phyloP scores from a whole-genome alignment of 441 rosid genomes.

The Gossypium davidsonii region DNA sequence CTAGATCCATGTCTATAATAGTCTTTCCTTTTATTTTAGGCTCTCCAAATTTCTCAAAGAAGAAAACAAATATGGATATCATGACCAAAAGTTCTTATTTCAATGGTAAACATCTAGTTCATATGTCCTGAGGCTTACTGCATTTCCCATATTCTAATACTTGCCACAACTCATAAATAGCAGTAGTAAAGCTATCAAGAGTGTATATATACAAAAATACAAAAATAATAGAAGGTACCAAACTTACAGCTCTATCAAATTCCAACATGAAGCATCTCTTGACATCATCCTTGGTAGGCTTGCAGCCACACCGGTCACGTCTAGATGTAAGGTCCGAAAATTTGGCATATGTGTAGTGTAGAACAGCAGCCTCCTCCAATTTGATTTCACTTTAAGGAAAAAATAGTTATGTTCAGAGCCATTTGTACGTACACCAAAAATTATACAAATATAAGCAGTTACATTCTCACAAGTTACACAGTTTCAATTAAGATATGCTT shows the following conservation, averaged over 20 bases:
- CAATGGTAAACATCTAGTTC: not conserved
- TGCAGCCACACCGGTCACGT: conserved; percentile 75
- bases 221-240: conserved; percentile 4
- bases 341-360: conserved; percentile 67
- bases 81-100: not conserved
- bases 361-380: conserved; percentile 75
- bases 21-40: not conserved
- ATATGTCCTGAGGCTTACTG: not conserved
- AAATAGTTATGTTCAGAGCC: not conserved
- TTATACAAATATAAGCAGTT: not conserved
- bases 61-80: not conserved
- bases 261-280: conserved; percentile 81
- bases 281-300: conserved; percentile 74
- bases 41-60: not conserved
- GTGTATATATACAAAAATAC: not conserved
- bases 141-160: not conserved
- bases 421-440: not conserved
- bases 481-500: not conserved
- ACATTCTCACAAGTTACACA: not conserved
- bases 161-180: not conserved
- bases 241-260: conserved; percentile 71
- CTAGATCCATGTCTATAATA: not conserved
- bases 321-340: conserved; percentile 70
- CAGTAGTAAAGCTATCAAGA: not conserved
- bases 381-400: conserved; percentile 51